Evolutionary conservation across 1,284 basidiomycete genomes (phyloP).

Genomic region (Pholiota adiposa): DNA sequence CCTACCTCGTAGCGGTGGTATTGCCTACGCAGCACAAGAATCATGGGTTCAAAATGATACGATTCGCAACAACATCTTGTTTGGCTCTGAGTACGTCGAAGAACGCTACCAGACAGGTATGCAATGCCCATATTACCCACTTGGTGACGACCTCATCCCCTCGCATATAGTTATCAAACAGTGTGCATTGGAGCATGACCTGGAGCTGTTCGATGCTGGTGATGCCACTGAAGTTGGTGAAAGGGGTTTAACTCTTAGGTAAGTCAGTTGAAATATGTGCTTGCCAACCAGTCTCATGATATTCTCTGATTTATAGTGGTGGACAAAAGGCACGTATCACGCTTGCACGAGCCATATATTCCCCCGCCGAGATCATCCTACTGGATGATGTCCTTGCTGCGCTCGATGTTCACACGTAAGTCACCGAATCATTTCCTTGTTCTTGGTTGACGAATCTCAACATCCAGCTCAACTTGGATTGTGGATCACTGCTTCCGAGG

Average conservation of each 20-base stretch:
- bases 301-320: slow-evolving; percentile 10
- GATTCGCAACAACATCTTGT: slow-evolving; percentile 53
- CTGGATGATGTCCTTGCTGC: slow-evolving; percentile 68
- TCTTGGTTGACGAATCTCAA: background rate
- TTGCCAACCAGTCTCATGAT: background rate
- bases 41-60: slow-evolving; percentile 69
- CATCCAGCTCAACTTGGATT: slow-evolving; percentile 73
- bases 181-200: slow-evolving; percentile 66
- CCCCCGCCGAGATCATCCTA: slow-evolving; percentile 63
- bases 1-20: slow-evolving; percentile 65
- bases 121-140: background rate
- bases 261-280: slow-evolving; percentile 11
- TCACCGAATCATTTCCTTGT: background rate
- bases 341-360: slow-evolving; percentile 75
- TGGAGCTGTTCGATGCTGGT: slow-evolving; percentile 71
- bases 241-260: slow-evolving; percentile 62
- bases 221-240: slow-evolving; percentile 77
- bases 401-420: slow-evolving; percentile 45
- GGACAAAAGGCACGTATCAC: slow-evolving; percentile 61
- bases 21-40: slow-evolving; percentile 79
- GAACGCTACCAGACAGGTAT: slow-evolving; percentile 47
- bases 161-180: slow-evolving; percentile 52
- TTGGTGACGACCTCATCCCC: background rate
- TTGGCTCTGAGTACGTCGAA: slow-evolving; percentile 53
- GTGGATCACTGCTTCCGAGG: slow-evolving; percentile 77